phyloP scores from a whole-genome alignment of 2,329 filamentous ascomycete species.

The Hymenoscyphus linearis region DNA sequence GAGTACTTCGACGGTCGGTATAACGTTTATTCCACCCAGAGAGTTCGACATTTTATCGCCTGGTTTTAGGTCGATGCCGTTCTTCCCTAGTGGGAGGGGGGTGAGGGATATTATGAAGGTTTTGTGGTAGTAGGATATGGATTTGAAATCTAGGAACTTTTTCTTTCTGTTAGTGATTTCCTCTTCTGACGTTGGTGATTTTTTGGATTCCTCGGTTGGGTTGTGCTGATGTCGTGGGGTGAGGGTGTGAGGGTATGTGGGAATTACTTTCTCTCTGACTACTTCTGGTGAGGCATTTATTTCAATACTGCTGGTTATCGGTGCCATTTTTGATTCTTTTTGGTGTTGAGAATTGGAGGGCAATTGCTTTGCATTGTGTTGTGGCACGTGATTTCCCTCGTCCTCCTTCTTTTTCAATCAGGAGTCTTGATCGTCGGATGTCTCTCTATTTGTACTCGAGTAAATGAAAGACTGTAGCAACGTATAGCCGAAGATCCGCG shows the following conservation, averaged over 20 bases:
- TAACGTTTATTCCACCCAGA: conserved; percentile 1
- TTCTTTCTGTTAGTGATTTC: not conserved
- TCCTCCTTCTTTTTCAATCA: not conserved
- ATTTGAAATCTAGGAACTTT: not conserved
- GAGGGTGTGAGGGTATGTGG: not conserved
- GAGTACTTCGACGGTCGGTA: not conserved
- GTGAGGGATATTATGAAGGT: not conserved
- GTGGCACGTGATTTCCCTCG: not conserved
- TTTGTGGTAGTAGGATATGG: not conserved
- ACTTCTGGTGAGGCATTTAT: not conserved
- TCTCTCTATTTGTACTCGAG: not conserved
- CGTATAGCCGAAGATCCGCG: not conserved
- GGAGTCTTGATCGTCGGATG: not conserved
- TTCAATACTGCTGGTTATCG: not conserved
- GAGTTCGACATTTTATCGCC: conserved; percentile 1
- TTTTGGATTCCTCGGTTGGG: not conserved
- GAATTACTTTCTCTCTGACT: conserved; percentile 1
- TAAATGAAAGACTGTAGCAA: too few relatives aligned
- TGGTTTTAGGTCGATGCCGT: not conserved
- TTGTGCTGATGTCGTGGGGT: too few relatives aligned
- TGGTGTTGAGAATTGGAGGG: not conserved
- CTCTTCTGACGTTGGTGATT: accelerated
- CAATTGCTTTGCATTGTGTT: not conserved
- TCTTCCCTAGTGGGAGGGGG: not conserved
- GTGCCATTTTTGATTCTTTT: not conserved